Percentiles rank a stretch among this genome's conserved stretches.
Conservation (phyloP, 441 rosid genomes). For the Corymbia citriodora region DNA sequence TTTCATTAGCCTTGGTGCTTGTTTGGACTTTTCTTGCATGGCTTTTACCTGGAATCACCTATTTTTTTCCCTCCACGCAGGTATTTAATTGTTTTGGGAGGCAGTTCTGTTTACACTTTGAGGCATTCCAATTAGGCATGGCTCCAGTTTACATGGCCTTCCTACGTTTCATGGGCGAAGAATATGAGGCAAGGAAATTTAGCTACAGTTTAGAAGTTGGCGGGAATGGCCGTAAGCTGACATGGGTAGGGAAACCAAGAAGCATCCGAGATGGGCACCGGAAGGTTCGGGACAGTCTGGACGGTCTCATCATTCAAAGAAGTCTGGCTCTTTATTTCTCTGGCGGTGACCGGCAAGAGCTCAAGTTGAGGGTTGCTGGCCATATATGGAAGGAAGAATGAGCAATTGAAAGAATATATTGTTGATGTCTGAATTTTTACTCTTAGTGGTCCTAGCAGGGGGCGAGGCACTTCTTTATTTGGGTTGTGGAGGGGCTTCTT, state of each 20-base stretch:
- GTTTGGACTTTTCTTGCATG: neutral
- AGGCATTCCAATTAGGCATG: neutral
- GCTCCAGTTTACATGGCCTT: conserved; percentile 4
- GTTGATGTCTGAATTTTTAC: neutral
- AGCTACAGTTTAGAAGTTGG: neutral
- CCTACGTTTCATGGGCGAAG: conserved; percentile 2
- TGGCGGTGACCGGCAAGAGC: neutral
- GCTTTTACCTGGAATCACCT: neutral
- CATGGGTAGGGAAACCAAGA: conserved; percentile 1
- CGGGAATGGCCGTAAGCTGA: neutral
- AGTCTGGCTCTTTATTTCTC: neutral
- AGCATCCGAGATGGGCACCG: conserved; percentile 3
- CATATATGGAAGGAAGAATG: neutral
- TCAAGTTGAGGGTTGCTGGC: neutral
- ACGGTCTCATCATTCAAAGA: neutral
- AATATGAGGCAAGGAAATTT: neutral
- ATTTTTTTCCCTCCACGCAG: neutral
- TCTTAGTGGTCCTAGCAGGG: neutral
- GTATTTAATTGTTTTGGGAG: neutral
- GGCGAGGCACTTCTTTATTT: neutral
- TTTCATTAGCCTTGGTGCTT: neutral
- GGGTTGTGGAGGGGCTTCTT: neutral
- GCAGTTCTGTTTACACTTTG: conserved; percentile 2
- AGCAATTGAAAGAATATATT: neutral
- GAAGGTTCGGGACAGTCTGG: conserved; percentile 18